phyloP scores from a whole-genome alignment of 768 basidiomycete species.

The Russula lepida region DNA sequence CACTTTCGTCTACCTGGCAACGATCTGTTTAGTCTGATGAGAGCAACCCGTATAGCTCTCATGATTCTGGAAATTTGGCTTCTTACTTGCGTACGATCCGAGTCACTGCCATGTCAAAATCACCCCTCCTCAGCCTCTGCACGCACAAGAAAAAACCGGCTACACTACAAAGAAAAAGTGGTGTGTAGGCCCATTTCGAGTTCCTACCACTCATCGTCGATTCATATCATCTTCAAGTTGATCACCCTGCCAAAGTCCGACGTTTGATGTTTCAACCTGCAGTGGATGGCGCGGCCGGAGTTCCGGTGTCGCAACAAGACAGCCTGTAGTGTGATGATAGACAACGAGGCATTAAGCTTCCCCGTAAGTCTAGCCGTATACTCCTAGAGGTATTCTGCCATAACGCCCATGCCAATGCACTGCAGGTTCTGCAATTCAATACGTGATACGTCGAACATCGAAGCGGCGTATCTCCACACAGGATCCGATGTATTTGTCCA shows the following conservation, averaged over 20 bases:
- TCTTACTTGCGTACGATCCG: not conserved
- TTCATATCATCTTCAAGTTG: too few species aligned
- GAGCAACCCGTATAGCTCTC: too few species aligned
- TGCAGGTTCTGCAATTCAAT: not conserved
- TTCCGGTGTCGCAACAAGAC: too few species aligned
- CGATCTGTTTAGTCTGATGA: not conserved
- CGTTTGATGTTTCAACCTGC: not conserved
- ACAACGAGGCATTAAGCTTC: not conserved
- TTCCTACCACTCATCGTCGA: not conserved
- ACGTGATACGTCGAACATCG: not conserved
- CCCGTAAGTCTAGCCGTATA: not conserved
- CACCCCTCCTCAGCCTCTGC: too few species aligned
- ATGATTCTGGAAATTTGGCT: not conserved
- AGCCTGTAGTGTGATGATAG: not conserved
- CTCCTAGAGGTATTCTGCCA: not conserved
- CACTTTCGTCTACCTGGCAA: not conserved
- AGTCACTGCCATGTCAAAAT: too few species aligned
- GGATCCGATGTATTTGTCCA: not conserved
- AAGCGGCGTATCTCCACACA: not conserved
- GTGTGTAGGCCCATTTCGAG: too few species aligned
- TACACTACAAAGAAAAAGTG: too few species aligned
- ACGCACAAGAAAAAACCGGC: too few species aligned
- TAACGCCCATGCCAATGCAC: not conserved
- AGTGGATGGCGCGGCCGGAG: not conserved
- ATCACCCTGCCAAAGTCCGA: too few species aligned